These are phyloP conservation scores for Coprinopsis strossmayeri DNA, from an alignment of 768 basidiomycete genomes.

Conservation along the genomic window DNA sequence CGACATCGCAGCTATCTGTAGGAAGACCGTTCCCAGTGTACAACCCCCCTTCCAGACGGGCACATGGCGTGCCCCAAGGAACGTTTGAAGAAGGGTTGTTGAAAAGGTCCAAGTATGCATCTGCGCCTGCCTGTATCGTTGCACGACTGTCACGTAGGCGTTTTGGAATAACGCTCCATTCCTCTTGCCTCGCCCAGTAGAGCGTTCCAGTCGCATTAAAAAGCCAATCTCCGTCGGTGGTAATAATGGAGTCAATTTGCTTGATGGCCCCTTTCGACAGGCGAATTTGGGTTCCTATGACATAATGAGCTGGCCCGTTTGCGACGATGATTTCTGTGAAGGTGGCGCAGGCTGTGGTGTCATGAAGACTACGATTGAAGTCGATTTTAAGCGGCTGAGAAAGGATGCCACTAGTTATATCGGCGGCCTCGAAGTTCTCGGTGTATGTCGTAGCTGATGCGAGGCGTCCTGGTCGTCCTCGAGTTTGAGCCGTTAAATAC, in stretches of 20 bases:
- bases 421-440: slow-evolving; percentile 6
- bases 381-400: slow-evolving; percentile 4
- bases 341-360: slow-evolving; percentile 8
- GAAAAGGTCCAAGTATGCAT: slow-evolving; percentile 10
- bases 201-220: slow-evolving; percentile 10
- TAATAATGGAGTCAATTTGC: slow-evolving; percentile 8
- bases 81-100: slow-evolving; percentile 4
- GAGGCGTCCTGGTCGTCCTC: background rate
- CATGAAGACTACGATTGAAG: slow-evolving; percentile 7
- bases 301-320: slow-evolving; percentile 6
- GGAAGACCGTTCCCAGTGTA: slow-evolving; percentile 3
- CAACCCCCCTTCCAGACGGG: slow-evolving; percentile 3
- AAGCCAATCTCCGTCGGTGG: slow-evolving; percentile 8
- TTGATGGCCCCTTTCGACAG: background rate
- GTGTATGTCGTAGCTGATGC: slow-evolving; percentile 5
- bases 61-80: slow-evolving; percentile 10
- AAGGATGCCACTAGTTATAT: slow-evolving; percentile 2
- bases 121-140: slow-evolving; percentile 4
- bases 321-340: slow-evolving; percentile 9
- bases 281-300: slow-evolving; percentile 7
- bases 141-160: background rate
- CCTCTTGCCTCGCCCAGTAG: slow-evolving; percentile 3
- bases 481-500: slow-evolving; percentile 2
- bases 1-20: slow-evolving; percentile 7
- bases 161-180: slow-evolving; percentile 5